Evolutionary conservation across 2,329 filamentous ascomycete species (phyloP).

Genomic region (Sporothrix dimorphospora): DNA sequence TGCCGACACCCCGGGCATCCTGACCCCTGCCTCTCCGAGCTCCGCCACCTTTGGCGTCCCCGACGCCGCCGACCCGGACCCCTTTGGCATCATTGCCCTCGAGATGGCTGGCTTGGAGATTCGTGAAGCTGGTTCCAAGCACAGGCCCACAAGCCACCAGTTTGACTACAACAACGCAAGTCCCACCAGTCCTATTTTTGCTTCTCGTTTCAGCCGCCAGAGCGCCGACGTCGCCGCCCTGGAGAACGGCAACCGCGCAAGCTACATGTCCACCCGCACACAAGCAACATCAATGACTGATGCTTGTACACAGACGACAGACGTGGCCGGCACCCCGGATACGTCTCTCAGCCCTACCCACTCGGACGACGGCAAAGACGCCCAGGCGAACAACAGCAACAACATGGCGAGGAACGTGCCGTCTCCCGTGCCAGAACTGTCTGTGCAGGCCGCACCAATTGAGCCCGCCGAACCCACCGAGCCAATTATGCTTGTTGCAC

Average conservation of each 20-base stretch:
- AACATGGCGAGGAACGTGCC: background rate
- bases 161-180: conserved; percentile 77
- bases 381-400: background rate
- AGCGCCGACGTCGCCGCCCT: conserved; percentile 68
- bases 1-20: conserved; percentile 47
- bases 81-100: conserved; percentile 87
- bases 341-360: conserved; percentile 59
- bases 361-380: conserved; percentile 52
- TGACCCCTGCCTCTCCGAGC: conserved; percentile 43
- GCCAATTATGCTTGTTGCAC: background rate
- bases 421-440: conserved; percentile 15
- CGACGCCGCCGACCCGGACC: conserved; percentile 80
- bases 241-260: conserved; percentile 67
- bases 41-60: conserved; percentile 69
- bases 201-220: conserved; percentile 58
- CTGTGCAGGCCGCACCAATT: background rate
- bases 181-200: conserved; percentile 72
- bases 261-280: conserved; percentile 72
- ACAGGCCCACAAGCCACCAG: conserved; percentile 73
- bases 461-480: background rate
- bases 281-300: conserved; percentile 73
- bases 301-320: conserved; percentile 68
- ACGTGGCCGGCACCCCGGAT: conserved; percentile 54
- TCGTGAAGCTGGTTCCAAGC: conserved; percentile 79
- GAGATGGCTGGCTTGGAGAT: conserved; percentile 89